These are phyloP conservation scores for Penicillium diatomitis DNA, from an alignment of 495 filamentous ascomycete genomes.

Conservation along the genomic window DNA sequence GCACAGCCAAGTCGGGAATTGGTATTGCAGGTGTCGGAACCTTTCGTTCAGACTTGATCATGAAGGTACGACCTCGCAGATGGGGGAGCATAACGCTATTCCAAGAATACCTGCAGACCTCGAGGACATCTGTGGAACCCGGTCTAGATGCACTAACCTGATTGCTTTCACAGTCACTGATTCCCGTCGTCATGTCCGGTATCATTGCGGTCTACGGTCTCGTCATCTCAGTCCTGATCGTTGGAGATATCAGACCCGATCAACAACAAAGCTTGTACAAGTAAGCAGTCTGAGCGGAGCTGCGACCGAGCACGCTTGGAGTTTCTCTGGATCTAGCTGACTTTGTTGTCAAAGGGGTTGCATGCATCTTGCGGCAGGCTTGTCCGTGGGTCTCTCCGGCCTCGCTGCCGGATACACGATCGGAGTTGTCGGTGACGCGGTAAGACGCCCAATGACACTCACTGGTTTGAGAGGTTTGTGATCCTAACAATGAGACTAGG, in stretches of 20 bases:
- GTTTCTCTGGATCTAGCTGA: conserved; percentile 8
- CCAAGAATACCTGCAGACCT: too few relatives aligned
- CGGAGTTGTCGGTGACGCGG: conserved; percentile 86
- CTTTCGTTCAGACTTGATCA: conserved; percentile 89
- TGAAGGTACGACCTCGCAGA: conserved; percentile 60
- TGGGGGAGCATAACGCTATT: too few relatives aligned
- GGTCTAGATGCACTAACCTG: conserved; percentile 4
- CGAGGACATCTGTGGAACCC: too few relatives aligned
- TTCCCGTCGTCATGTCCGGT: conserved; percentile 98
- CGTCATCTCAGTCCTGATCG: conserved; percentile 91
- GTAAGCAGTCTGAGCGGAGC: conserved; percentile 34
- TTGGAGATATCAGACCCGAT: conserved; percentile 68
- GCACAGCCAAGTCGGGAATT: conserved; percentile 93
- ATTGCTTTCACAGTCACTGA: conserved; percentile 55
- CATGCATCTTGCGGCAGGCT: conserved; percentile 85
- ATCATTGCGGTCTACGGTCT: conserved; percentile 98
- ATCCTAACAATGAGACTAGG: conserved; percentile 38
- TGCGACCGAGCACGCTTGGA: not conserved
- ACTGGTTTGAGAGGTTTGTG: not conserved
- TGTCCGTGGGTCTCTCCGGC: conserved; percentile 84
- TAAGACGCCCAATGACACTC: conserved; percentile 21
- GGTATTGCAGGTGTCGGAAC: conserved; percentile 92
- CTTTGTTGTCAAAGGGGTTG: conserved; percentile 51
- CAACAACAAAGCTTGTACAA: conserved; percentile 71
- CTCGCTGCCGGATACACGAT: conserved; percentile 97